phyloP scores from a whole-genome alignment of 345 rosid genomes.

The Bruguiera parviflora region DNA sequence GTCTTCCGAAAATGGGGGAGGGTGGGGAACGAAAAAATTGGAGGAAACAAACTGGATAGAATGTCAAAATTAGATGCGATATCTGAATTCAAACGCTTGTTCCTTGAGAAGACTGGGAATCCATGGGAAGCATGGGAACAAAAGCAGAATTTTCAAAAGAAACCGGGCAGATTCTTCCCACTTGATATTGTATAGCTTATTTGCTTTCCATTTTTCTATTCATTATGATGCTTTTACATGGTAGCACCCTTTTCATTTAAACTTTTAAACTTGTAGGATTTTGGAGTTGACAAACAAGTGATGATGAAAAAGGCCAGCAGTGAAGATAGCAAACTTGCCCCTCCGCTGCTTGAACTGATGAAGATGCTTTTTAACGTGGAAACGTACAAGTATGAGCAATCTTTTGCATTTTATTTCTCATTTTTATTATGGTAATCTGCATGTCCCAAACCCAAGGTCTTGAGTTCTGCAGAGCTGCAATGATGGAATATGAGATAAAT shows the following conservation, averaged over 20 bases:
- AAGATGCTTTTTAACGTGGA: constrained; percentile 92
- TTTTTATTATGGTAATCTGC: constrained; percentile 1
- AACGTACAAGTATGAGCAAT: constrained; percentile 60
- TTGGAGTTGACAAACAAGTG: constrained; percentile 70
- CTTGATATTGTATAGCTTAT: constrained; percentile 68
- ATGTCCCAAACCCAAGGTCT: constrained; percentile 19
- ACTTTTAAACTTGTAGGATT: constrained; percentile 54
- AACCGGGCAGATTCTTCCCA: constrained; percentile 84
- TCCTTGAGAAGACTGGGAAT: constrained; percentile 93
- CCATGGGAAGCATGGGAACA: constrained; percentile 90
- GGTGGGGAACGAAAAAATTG: constrained; percentile 85
- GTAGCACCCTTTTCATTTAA: not conserved
- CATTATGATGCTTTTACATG: not conserved
- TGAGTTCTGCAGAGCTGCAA: constrained; percentile 70
- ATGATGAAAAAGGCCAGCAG: constrained; percentile 39
- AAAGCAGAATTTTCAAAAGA: constrained; percentile 69
- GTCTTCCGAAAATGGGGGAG: constrained; percentile 97
- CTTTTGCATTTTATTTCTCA: not conserved
- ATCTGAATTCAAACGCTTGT: constrained; percentile 55
- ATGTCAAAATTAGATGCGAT: constrained; percentile 81
- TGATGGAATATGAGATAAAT: constrained; percentile 96
- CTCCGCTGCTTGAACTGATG: constrained; percentile 65
- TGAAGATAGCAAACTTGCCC: constrained; percentile 61
- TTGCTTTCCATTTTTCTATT: constrained; percentile 2
- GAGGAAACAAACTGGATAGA: constrained; percentile 67